Evolutionary conservation across 2,329 filamentous ascomycete species (phyloP).

Genomic region (Chaetomium globosum): DNA sequence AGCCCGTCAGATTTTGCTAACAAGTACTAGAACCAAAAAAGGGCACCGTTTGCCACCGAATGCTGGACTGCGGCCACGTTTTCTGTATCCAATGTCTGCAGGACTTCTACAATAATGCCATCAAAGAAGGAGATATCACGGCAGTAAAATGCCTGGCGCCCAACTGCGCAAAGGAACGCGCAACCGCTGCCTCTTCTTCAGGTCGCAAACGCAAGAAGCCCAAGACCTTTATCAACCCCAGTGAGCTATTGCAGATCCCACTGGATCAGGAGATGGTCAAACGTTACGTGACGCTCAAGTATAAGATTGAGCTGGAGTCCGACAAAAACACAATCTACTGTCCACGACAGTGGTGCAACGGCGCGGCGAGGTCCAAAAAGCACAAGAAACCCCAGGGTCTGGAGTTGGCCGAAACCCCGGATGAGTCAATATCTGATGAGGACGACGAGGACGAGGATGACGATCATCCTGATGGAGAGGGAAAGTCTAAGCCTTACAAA

Average conservation of each 20-base stretch:
- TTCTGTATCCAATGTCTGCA: constrained; percentile 88
- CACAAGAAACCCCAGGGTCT: constrained; percentile 71
- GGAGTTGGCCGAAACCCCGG: constrained; percentile 60
- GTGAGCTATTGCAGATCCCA: constrained; percentile 79
- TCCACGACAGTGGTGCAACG: constrained; percentile 88
- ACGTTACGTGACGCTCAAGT: constrained; percentile 85
- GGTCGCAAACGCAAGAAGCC: constrained; percentile 58
- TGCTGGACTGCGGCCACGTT: constrained; percentile 84
- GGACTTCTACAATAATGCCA: constrained; percentile 87
- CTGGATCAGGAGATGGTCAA: constrained; percentile 72
- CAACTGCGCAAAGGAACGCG: constrained; percentile 70
- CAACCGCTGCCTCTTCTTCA: constrained; percentile 39
- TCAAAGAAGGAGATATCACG: constrained; percentile 79
- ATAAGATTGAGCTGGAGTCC: constrained; percentile 88
- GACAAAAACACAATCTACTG: constrained; percentile 94
- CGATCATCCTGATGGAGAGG: constrained; percentile 32
- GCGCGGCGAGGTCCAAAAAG: constrained; percentile 75
- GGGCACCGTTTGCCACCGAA: constrained; percentile 75
- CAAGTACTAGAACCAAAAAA: constrained; percentile 75
- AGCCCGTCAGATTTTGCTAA: constrained; percentile 30
- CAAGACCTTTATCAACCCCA: constrained; percentile 73
- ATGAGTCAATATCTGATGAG: constrained; percentile 46
- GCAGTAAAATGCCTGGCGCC: constrained; percentile 79
- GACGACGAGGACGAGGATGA: constrained; percentile 46
- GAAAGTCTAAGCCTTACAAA: constrained; percentile 40